Conservation (phyloP, 371 early-diverging fungal species). For the Mucor irregularis region DNA sequence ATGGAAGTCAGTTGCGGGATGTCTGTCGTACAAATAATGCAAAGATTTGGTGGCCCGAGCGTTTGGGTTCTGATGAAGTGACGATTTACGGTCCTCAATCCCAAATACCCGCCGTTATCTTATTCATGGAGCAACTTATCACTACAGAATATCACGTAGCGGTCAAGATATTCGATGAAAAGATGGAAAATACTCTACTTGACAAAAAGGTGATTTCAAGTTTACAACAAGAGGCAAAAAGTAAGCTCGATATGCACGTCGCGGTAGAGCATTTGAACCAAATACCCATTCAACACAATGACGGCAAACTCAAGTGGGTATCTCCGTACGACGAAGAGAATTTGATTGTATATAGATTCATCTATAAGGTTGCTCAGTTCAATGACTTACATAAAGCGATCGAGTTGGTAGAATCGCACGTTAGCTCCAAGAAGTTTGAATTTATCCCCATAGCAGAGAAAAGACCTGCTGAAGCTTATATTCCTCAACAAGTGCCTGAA, state of each 20-base stretch:
- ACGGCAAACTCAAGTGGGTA: neutral
- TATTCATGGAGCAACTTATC: conserved; percentile 4
- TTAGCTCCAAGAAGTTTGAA: neutral
- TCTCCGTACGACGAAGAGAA: neutral
- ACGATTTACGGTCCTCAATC: conserved; percentile 16
- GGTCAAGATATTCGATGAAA: neutral
- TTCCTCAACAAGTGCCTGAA: too few relatives aligned
- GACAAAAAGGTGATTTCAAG: neutral
- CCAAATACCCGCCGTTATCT: neutral
- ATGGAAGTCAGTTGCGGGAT: conserved; percentile 25
- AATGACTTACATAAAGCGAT: neutral
- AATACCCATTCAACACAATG: neutral
- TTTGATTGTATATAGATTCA: neutral
- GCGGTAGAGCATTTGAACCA: neutral
- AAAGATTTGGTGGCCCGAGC: conserved; percentile 38
- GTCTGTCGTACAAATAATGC: conserved; percentile 39
- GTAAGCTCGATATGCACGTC: neutral
- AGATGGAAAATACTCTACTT: neutral
- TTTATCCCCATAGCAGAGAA: neutral
- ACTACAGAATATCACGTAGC: neutral
- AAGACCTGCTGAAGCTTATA: neutral
- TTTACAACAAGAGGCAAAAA: neutral
- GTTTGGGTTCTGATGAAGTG: conserved; percentile 14
- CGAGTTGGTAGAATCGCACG: neutral
- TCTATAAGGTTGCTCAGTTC: neutral